Percentiles rank a stretch among this genome's conserved stretches.
Conservation (phyloP, 129 eudicot species). For the Heracleum sosnowskyi region DNA sequence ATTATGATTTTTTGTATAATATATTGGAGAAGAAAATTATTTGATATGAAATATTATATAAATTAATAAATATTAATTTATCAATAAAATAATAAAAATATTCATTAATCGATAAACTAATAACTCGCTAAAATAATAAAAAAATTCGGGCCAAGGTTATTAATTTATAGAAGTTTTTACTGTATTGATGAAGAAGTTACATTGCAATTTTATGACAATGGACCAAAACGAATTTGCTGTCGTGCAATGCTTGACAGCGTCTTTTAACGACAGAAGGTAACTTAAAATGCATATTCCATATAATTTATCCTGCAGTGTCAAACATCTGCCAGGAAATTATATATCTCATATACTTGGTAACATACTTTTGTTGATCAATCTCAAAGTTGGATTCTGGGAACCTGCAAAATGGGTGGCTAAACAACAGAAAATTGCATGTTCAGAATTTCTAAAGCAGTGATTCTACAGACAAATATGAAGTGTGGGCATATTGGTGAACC, state of each 20-base stretch:
- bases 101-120: too few species aligned
- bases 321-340: neutral
- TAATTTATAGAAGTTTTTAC: too few species aligned
- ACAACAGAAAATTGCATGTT: conserved; percentile 52
- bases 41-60: too few species aligned
- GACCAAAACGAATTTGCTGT: conserved; percentile 38
- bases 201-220: conserved; percentile 67
- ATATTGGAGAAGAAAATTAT: too few species aligned
- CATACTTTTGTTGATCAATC: neutral
- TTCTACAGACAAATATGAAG: conserved; percentile 59
- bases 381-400: conserved; percentile 94
- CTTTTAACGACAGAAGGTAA: conserved; percentile 77
- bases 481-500: conserved; percentile 78
- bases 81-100: too few species aligned
- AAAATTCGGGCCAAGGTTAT: too few species aligned
- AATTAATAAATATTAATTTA: too few species aligned
- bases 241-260: conserved; percentile 70
- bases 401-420: conserved; percentile 76
- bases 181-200: too few species aligned
- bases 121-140: too few species aligned
- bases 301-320: neutral
- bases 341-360: too few species aligned
- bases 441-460: conserved; percentile 45
- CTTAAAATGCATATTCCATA: neutral
- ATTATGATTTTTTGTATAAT: too few species aligned